These are phyloP conservation scores for Haberlea rhodopensis DNA, from an alignment of 257 asterid genomes.

Conservation along the genomic window DNA sequence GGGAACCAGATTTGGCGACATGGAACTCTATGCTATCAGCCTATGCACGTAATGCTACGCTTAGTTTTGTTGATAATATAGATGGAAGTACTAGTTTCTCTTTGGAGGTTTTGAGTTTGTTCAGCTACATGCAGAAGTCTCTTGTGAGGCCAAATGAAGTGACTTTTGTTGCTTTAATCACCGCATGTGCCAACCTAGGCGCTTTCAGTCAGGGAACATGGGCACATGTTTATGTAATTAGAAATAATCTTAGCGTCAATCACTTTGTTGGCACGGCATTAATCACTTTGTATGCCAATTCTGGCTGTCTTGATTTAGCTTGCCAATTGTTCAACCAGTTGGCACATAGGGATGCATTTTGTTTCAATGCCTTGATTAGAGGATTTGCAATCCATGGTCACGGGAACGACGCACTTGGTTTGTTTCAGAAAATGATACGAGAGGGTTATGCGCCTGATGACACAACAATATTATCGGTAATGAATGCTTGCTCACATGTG, in stretches of 20 bases:
- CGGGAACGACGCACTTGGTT: constrained; percentile 50
- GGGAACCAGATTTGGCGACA: constrained; percentile 59
- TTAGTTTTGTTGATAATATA: constrained; percentile 14
- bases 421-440: constrained; percentile 47
- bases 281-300: constrained; percentile 54
- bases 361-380: constrained; percentile 71
- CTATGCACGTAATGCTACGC: constrained; percentile 40
- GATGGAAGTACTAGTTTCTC: constrained; percentile 34
- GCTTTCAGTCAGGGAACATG: constrained; percentile 59
- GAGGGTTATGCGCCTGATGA: constrained; percentile 46
- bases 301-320: constrained; percentile 52
- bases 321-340: constrained; percentile 45
- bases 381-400: constrained; percentile 64
- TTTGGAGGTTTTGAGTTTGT: constrained; percentile 54
- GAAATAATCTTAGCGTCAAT: constrained; percentile 41
- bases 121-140: constrained; percentile 52
- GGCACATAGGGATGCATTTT: constrained; percentile 44
- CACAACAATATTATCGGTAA: constrained; percentile 48
- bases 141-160: constrained; percentile 50
- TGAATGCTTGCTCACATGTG: constrained; percentile 69
- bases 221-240: constrained; percentile 51
- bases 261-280: constrained; percentile 51
- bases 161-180: constrained; percentile 48
- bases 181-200: constrained; percentile 63
- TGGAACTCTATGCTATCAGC: constrained; percentile 74